These are phyloP conservation scores for Penicillium sumatraense DNA, from an alignment of 2,329 filamentous ascomycete species.

Conservation along the genomic window DNA sequence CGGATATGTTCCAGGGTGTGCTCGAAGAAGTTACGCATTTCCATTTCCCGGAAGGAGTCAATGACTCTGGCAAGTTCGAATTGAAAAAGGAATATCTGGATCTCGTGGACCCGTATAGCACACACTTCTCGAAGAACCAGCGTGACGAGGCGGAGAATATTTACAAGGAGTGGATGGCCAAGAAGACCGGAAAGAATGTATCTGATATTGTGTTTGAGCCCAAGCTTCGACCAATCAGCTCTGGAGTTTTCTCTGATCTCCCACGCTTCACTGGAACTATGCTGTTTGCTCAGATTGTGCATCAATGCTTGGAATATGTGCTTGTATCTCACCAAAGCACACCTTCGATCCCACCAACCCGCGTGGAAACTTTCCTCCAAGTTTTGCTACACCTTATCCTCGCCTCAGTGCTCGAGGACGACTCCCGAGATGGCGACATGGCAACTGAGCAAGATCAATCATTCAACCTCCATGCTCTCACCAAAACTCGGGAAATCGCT, in stretches of 20 bases:
- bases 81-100: conserved; percentile 84
- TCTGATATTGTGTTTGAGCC: conserved; percentile 93
- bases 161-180: conserved; percentile 84
- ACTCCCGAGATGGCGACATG: conserved; percentile 59
- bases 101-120: conserved; percentile 91
- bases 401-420: conserved; percentile 84
- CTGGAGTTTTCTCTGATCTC: conserved; percentile 77
- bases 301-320: conserved; percentile 83
- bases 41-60: conserved; percentile 86
- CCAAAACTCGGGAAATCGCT: conserved; percentile 58
- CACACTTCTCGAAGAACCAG: conserved; percentile 96
- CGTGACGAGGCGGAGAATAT: conserved; percentile 91
- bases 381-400: conserved; percentile 87
- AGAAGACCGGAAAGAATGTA: conserved; percentile 78
- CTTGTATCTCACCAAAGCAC: conserved; percentile 70
- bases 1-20: conserved; percentile 83
- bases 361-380: conserved; percentile 89
- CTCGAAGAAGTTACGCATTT: conserved; percentile 87
- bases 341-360: conserved; percentile 75
- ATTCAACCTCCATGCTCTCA: conserved; percentile 74
- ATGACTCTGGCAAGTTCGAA: conserved; percentile 92
- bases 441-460: conserved; percentile 59
- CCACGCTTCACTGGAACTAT: conserved; percentile 80
- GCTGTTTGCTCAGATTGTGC: conserved; percentile 87
- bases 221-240: conserved; percentile 73